These are phyloP conservation scores for Monosporascus sp. DNA, from an alignment of 2,329 filamentous ascomycete species.

Conservation along the genomic window DNA sequence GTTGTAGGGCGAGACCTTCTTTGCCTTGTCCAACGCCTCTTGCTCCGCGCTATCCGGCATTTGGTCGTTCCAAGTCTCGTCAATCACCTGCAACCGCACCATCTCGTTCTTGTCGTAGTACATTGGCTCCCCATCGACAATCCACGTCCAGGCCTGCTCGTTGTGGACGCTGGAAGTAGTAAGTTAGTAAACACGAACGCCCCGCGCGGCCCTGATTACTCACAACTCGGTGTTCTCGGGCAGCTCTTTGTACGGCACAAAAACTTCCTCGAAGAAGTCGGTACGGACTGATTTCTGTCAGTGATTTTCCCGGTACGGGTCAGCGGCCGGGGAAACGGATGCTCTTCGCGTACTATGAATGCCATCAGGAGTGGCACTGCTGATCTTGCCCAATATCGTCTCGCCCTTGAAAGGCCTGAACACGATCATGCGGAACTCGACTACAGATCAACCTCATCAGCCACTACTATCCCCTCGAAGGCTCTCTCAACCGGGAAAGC, in stretches of 20 bases:
- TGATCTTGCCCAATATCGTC: conserved; percentile 81
- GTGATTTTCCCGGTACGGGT: conserved; percentile 1
- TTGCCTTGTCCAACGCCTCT: conserved; percentile 48
- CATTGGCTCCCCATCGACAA: conserved; percentile 65
- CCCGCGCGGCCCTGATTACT: conserved; percentile 26
- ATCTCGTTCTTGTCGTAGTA: conserved; percentile 89
- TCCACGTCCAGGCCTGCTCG: conserved; percentile 83
- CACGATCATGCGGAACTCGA: conserved; percentile 88
- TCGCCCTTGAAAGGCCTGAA: conserved; percentile 96
- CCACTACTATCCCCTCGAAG: background rate
- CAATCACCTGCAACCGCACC: conserved; percentile 79
- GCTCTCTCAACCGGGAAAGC: background rate
- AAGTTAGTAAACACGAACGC: conserved; percentile 20
- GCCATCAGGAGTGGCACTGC: conserved; percentile 64
- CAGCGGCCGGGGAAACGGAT: background rate
- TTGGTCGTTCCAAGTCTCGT: conserved; percentile 89
- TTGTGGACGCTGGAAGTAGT: conserved; percentile 55
- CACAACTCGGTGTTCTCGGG: conserved; percentile 75
- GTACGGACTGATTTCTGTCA: conserved; percentile 57
- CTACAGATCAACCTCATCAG: conserved; percentile 37
- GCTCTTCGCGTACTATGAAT: conserved; percentile 56
- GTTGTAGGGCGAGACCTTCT: conserved; percentile 62
- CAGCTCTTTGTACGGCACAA: conserved; percentile 68
- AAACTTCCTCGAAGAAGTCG: conserved; percentile 93
- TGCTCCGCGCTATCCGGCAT: conserved; percentile 65